Base-by-base conservation (phyloP, 768 basidiomycete species). In the Boletus sp. region DNA sequence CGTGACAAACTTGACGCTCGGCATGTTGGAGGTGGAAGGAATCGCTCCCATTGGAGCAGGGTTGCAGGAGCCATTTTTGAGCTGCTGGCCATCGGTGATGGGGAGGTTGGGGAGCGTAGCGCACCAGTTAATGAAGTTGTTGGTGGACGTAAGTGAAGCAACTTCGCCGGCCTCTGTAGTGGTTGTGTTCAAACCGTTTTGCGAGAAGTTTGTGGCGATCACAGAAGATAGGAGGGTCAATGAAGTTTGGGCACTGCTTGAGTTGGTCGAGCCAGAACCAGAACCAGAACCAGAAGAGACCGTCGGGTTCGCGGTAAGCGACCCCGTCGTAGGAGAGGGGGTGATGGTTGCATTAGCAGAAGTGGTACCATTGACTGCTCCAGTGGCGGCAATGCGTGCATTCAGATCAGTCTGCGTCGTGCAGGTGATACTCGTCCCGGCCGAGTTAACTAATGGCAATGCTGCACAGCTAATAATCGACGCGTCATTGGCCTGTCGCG, bases 111-210 rank as follows among this genome's bases (percentile, higher is more conserved):
- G 64, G 4, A 75, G 62, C 15, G 77, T 79, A 7, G 73, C 68
- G 60, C 86, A 87, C 67, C 75, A 84, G 72, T 86, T 85, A 72
- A 87, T 86, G 67, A 85, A 90, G 75, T 89, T 89, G 73, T 89
- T 85, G 43, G 68, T 69, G n/a, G 84, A 84, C 0, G 80, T 84
- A 7, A 82, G 69, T 7, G 83, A 85, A 14, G 82, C 72, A 23
- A 77, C 76, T 68, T 84, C 77, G 29, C 81, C 83, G 50, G 75
- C 56, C 1, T 61, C 59, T 1, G 72, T 57, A 21, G 65, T 58
- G 27, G 55, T 62, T 23, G 38, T 50, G 15, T 62, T 58, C 55
- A 74, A 69, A 21, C 87, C 88, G 55, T 82, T 65, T 43, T 81
- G 71, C 15, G 72, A 76, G 54, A 87, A 84, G n/a, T 80, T 80